Base-by-base conservation (phyloP, 2,329 filamentous ascomycete species). In the Daldinia sp. region DNA sequence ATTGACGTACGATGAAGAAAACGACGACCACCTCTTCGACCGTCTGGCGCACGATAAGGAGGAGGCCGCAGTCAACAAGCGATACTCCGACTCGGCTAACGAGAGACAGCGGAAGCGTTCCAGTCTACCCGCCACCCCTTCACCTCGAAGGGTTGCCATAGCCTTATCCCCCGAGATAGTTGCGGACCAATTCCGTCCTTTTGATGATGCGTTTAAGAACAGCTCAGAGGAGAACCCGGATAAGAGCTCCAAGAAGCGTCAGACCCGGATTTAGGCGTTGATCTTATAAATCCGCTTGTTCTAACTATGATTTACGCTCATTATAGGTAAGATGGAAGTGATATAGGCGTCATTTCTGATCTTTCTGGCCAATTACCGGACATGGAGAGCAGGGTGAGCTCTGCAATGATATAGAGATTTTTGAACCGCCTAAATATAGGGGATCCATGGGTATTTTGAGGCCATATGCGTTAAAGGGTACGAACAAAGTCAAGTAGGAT, bases 21-120 rank as follows among this genome's bases (percentile, higher is more conserved):
- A 61, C 1, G 60, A 67, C 12, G 61, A 68, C 54, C 5, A 39
- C n/a, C 37, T 60, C 6, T 61, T 48, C 10, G 68, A 72, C 42
- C 67, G 62, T 10, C 63, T 57, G 15, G 68, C 57, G 23, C 59
- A 57, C 39, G 33, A 28, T 18, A 7, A 4, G 2, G 30, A 68
- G 15, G 13, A 60, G 13, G 51, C 28, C 5, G 44, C 12, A 6
- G 28, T 20, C 37, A 42, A 55, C 26, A 60, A 57, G 51, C 35
- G 42, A 15, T 50, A 30, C 10, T 3, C 33, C 9, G 60, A 71
- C 51, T 1, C 12, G 23, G 26, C 33, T 4, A 48, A 63, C 54
- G 66, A 61, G 53, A 20, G 60, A 3, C 42, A 3, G 6, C 46
- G 4, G 2, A 33, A 33, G 46, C 46, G 15, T 33, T 30, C 1